Conservation (phyloP, 768 basidiomycete species). For the Tricholoma matsutake region DNA sequence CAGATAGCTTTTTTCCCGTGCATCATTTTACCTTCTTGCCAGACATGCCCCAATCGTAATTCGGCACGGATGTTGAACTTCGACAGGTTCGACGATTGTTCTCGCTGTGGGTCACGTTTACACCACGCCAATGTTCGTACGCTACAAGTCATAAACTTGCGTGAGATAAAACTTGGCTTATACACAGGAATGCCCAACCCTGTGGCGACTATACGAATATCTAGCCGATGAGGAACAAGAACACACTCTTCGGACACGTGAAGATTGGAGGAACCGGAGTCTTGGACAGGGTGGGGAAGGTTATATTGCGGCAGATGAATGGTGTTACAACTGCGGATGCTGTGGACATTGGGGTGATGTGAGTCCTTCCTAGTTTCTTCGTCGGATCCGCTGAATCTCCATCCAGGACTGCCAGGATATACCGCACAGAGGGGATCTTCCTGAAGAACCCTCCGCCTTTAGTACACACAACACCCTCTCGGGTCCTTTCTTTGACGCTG, state of each 20-base stretch:
- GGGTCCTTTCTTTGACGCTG: conserved; percentile 58
- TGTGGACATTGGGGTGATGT: conserved; percentile 80
- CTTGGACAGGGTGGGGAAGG: conserved; percentile 77
- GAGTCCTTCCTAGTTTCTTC: conserved; percentile 24
- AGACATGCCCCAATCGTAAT: conserved; percentile 73
- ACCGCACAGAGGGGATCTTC: conserved; percentile 36
- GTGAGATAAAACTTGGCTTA: background rate
- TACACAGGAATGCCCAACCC: conserved; percentile 73
- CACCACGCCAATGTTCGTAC: conserved; percentile 63
- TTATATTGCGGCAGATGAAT: conserved; percentile 68
- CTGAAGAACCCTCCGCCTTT: conserved; percentile 64
- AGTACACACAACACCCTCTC: conserved; percentile 54
- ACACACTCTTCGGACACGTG: conserved; percentile 42
- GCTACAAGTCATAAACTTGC: background rate
- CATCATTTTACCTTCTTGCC: background rate
- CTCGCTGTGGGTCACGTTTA: conserved; percentile 61
- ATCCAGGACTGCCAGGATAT: conserved; percentile 58
- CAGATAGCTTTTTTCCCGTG: background rate
- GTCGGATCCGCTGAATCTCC: background rate
- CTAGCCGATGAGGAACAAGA: conserved; percentile 51
- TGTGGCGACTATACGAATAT: conserved; percentile 81
- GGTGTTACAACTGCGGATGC: conserved; percentile 81
- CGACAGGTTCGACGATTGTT: conserved; percentile 48
- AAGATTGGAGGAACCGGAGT: conserved; percentile 43
- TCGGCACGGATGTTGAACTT: conserved; percentile 21